Evolutionary conservation across 352 stramenopile species (phyloP).

Genomic region (Lagenidium sp.): DNA sequence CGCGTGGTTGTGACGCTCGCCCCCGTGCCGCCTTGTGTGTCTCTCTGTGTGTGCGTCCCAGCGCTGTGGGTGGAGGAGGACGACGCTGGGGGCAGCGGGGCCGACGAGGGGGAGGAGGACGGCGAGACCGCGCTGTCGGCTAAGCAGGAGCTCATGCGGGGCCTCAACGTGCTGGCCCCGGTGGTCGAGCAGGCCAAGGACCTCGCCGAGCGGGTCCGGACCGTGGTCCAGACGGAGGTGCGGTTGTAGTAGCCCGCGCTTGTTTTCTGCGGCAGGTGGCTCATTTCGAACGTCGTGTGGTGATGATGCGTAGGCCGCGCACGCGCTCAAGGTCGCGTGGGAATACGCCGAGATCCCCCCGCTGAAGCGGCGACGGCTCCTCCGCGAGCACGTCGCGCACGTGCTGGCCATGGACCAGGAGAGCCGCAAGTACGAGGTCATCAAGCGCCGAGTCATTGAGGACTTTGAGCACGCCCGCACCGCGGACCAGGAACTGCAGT

Average conservation of each 20-base stretch:
- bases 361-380: constrained; percentile 32
- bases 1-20: background rate
- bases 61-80: constrained; percentile 69
- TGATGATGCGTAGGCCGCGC: constrained; percentile 29
- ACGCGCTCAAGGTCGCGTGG: constrained; percentile 26
- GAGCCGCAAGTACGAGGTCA: constrained; percentile 34
- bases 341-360: constrained; percentile 53
- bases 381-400: constrained; percentile 50
- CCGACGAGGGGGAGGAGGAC: constrained; percentile 30
- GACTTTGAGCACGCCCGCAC: constrained; percentile 28
- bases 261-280: too few species aligned
- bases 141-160: constrained; percentile 57
- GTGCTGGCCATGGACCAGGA: constrained; percentile 58
- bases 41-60: constrained; percentile 5
- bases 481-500: constrained; percentile 29
- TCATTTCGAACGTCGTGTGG: too few species aligned
- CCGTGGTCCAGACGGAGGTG: too few species aligned
- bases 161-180: constrained; percentile 34
- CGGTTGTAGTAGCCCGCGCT: too few species aligned
- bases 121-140: constrained; percentile 23
- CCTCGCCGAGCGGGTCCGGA: constrained; percentile 12
- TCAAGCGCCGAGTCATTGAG: constrained; percentile 28
- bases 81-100: constrained; percentile 20
- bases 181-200: constrained; percentile 39
- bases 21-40: too few species aligned